Evolutionary conservation across 768 basidiomycete genomes (phyloP).

Genomic region (Boletellus ananiceps): DNA sequence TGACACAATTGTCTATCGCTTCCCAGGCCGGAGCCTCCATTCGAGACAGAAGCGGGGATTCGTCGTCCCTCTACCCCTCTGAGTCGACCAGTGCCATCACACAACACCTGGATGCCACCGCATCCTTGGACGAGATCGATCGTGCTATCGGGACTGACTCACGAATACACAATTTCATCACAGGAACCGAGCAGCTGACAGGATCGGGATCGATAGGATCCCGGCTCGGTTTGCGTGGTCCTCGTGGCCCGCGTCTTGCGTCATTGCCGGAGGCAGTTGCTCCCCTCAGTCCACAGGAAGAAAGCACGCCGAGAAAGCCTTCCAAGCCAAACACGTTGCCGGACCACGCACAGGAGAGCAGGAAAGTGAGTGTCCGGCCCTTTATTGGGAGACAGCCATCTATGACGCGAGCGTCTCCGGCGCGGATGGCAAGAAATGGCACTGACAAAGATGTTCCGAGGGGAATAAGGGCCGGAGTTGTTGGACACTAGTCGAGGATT

Average conservation of each 20-base stretch:
- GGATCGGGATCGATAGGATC: slow-evolving; percentile 15
- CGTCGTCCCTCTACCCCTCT: slow-evolving; percentile 26
- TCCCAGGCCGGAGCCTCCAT: slow-evolving; percentile 7
- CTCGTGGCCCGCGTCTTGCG: slow-evolving; percentile 19
- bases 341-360: slow-evolving; percentile 41
- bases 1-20: slow-evolving; percentile 1
- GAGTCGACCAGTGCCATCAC: slow-evolving; percentile 24
- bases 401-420: slow-evolving; percentile 15
- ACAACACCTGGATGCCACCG: slow-evolving; percentile 10
- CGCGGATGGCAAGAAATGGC: slow-evolving; percentile 10
- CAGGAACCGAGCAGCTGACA: slow-evolving; percentile 16
- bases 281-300: slow-evolving; percentile 11
- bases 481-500: slow-evolving; percentile 3
- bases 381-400: slow-evolving; percentile 24
- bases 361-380: slow-evolving; percentile 21
- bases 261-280: slow-evolving; percentile 14
- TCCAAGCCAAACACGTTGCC: slow-evolving; percentile 34
- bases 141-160: slow-evolving; percentile 18
- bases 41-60: slow-evolving; percentile 14
- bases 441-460: not conserved
- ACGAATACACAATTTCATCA: slow-evolving; percentile 24
- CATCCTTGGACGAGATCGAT: slow-evolving; percentile 29
- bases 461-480: slow-evolving; percentile 14
- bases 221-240: slow-evolving; percentile 15
- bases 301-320: slow-evolving; percentile 23